These are phyloP conservation scores for Globisporangium uncinulatum DNA, from an alignment of 352 stramenopile genomes.

Conservation along the genomic window DNA sequence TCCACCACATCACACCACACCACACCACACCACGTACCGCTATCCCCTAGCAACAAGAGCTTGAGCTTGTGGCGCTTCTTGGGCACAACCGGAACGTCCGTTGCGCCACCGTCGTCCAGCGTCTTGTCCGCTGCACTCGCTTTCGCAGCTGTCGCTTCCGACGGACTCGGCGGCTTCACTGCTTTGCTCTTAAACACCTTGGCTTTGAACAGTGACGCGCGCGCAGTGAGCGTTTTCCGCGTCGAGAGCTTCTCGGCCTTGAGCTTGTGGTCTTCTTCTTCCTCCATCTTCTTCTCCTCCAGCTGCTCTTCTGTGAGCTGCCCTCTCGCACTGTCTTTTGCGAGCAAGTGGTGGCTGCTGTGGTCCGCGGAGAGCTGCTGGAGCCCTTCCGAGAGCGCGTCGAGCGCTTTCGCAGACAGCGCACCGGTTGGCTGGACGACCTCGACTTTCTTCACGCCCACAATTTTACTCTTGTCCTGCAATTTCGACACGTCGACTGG, in stretches of 20 bases:
- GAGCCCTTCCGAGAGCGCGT: conserved; percentile 69
- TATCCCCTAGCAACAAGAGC: conserved; percentile 88
- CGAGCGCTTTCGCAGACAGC: conserved; percentile 68
- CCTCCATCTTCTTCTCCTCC: conserved; percentile 85
- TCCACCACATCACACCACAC: conserved; percentile 5
- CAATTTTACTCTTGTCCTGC: conserved; percentile 71
- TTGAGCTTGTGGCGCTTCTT: conserved; percentile 88
- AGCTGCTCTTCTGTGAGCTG: conserved; percentile 72
- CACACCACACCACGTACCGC: conserved; percentile 27
- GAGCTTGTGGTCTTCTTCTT: conserved; percentile 82
- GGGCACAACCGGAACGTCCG: conserved; percentile 21
- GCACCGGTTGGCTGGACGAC: conserved; percentile 68
- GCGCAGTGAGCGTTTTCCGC: conserved; percentile 49
- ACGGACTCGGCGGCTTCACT: conserved; percentile 7
- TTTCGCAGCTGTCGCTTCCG: neutral
- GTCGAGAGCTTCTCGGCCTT: conserved; percentile 68
- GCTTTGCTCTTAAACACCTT: conserved; percentile 66
- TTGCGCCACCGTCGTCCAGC: conserved; percentile 13
- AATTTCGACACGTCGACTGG: conserved; percentile 78
- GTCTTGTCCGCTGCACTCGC: conserved; percentile 10
- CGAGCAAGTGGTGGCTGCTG: conserved; percentile 27
- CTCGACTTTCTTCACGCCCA: conserved; percentile 70
- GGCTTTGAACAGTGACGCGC: conserved; percentile 68
- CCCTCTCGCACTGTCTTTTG: conserved; percentile 12
- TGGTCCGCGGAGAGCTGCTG: conserved; percentile 76